Percentiles rank a stretch among this genome's conserved stretches.
These are phyloP conservation scores for Melastoma candidum DNA, from an alignment of 441 rosid genomes.

Conservation along the genomic window DNA sequence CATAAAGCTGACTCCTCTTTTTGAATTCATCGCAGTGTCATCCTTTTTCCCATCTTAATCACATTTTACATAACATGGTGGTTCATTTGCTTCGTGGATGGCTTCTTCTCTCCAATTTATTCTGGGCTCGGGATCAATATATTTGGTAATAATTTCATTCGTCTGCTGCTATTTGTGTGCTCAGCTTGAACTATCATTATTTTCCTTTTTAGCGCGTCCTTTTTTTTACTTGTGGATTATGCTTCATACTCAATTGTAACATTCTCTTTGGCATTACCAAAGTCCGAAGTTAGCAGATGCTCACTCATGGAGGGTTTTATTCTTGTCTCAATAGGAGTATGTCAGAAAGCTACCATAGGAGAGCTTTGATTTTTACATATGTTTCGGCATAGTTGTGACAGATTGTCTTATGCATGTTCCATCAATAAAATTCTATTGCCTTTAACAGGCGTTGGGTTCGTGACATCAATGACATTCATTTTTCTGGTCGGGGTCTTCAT, in stretches of 20 bases:
- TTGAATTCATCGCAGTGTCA: slow-evolving; percentile 57
- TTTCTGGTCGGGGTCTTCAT: slow-evolving; percentile 95
- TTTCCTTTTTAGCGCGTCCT: no score
- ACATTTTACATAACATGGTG: slow-evolving; percentile 98
- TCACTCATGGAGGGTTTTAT: no score
- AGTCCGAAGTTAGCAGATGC: no score
- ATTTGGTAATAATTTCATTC: slow-evolving; percentile 52
- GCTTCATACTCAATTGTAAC: no score
- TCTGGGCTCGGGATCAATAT: slow-evolving; percentile 81
- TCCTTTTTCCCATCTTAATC: slow-evolving; percentile 83
- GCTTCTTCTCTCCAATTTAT: slow-evolving; percentile 95
- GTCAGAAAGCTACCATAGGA: no score
- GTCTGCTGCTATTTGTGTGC: neutral
- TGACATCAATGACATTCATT: slow-evolving; percentile 84
- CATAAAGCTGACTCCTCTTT: neutral
- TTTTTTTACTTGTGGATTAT: no score
- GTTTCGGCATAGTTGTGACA: no score
- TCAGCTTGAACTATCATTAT: no score
- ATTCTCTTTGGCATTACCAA: no score
- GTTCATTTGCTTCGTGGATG: slow-evolving; percentile 97
- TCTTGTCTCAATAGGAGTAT: no score
- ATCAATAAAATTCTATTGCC: neutral
- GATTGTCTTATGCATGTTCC: no score
- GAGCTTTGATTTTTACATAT: no score
- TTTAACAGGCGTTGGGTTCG: slow-evolving; percentile 74